A percentile compares a stretch with the other conserved stretches of the same genome.
Conservation (phyloP, 495 filamentous ascomycete species). For the Penicillium pulvis region DNA sequence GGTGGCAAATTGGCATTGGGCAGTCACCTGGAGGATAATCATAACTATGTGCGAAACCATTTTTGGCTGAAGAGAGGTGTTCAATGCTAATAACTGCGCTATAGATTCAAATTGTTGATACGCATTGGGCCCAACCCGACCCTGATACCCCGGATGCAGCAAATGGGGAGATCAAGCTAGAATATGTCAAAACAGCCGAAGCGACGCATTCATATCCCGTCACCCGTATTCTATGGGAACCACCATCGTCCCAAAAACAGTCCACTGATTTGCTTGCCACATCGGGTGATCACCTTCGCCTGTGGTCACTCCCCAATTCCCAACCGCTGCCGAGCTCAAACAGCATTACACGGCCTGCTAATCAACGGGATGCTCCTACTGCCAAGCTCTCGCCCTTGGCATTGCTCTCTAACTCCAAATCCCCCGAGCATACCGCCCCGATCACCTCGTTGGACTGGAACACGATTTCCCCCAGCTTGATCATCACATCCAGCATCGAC, state of each 20-base stretch:
- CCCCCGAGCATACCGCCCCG: constrained; percentile 94
- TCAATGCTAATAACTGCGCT: constrained; percentile 18
- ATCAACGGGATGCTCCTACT: constrained; percentile 62
- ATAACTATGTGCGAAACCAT: constrained; percentile 77
- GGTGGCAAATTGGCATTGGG: constrained; percentile 91
- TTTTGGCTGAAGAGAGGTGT: not conserved
- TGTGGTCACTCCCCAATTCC: constrained; percentile 83
- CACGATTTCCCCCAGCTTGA: constrained; percentile 88
- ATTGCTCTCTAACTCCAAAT: constrained; percentile 95
- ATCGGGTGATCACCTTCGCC: constrained; percentile 90
- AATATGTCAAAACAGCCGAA: constrained; percentile 94
- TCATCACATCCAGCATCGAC: constrained; percentile 98
- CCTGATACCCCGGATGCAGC: constrained; percentile 63
- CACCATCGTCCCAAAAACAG: constrained; percentile 93
- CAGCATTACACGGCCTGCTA: constrained; percentile 71
- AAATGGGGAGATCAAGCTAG: constrained; percentile 74
- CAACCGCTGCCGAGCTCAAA: constrained; percentile 57
- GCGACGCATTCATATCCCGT: constrained; percentile 98
- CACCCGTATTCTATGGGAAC: constrained; percentile 95
- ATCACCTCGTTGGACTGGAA: constrained; percentile 99
- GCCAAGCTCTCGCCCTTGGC: constrained; percentile 93
- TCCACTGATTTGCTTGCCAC: constrained; percentile 96
- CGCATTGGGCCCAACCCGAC: constrained; percentile 68
- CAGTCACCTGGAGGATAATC: constrained; percentile 95
- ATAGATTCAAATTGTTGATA: constrained; percentile 99